Evolutionary conservation across 106 monocot genomes (phyloP).

Genomic region (Dendrobium nobile): DNA sequence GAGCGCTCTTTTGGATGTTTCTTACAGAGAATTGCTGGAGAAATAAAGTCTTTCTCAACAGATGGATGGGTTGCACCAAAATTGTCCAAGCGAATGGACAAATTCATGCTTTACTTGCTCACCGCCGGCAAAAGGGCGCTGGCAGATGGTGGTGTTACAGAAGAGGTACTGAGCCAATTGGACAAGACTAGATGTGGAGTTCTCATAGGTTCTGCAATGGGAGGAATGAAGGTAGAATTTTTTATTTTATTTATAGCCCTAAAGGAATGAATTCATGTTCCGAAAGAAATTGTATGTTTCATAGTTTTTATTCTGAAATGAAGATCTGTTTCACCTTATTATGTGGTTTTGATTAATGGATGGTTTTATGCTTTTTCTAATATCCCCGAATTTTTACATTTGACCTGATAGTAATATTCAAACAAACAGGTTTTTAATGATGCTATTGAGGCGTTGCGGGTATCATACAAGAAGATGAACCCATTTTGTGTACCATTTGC

Average conservation of each 20-base stretch:
- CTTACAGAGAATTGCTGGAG: conserved; percentile 63
- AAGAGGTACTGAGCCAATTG: conserved; percentile 37
- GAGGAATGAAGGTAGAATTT: conserved; percentile 55
- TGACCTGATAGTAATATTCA: neutral
- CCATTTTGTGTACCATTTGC: conserved; percentile 86
- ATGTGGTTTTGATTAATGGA: neutral
- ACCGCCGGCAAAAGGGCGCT: conserved; percentile 65
- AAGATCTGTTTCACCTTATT: neutral
- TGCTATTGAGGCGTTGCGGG: conserved; percentile 77
- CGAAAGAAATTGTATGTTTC: neutral
- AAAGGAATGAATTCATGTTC: neutral
- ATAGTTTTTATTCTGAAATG: neutral
- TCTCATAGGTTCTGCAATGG: conserved; percentile 70
- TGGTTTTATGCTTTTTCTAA: neutral
- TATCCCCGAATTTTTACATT: neutral
- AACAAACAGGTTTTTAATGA: conserved; percentile 58
- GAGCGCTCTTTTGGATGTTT: neutral
- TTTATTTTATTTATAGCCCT: neutral
- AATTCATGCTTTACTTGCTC: conserved; percentile 69
- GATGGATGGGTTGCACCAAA: conserved; percentile 70
- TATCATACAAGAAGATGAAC: conserved; percentile 81
- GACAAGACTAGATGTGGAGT: conserved; percentile 64
- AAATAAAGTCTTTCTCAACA: conserved; percentile 65
- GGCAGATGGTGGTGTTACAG: conserved; percentile 49
- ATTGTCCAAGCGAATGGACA: conserved; percentile 64